Conservation (phyloP, 108 stramenopile species). For the Mediolabrus comicus region DNA sequence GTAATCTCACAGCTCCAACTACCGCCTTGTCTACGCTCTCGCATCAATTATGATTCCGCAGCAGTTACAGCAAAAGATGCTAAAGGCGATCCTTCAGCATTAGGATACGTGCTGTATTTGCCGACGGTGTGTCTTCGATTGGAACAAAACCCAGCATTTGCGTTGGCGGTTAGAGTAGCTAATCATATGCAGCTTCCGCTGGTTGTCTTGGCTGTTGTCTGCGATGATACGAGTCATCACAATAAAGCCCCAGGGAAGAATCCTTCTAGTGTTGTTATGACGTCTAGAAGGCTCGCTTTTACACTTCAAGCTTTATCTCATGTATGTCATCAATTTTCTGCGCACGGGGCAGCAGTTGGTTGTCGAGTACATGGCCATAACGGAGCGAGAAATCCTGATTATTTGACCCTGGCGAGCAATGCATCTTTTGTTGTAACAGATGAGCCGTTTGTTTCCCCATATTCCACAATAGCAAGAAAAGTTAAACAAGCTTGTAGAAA, state of each 20-base stretch:
- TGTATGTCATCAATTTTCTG: slow-evolving; percentile 32
- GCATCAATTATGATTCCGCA: neutral
- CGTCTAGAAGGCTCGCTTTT: slow-evolving; percentile 59
- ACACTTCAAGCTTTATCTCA: slow-evolving; percentile 52
- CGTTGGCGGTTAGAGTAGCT: slow-evolving; percentile 56
- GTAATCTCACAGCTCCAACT: neutral
- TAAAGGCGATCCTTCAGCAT: neutral
- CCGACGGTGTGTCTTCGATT: slow-evolving; percentile 59
- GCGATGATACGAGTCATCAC: slow-evolving; percentile 42
- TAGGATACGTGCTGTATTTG: slow-evolving; percentile 56
- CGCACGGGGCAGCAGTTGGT: slow-evolving; percentile 53
- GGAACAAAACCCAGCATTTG: slow-evolving; percentile 67
- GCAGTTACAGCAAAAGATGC: neutral
- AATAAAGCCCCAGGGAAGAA: neutral
- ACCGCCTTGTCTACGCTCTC: neutral
- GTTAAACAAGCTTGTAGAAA: slow-evolving; percentile 33
- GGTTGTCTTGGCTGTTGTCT: slow-evolving; percentile 44
- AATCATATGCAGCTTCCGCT: slow-evolving; percentile 45
- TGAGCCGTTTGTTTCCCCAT: slow-evolving; percentile 73
- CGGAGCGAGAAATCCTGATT: slow-evolving; percentile 49
- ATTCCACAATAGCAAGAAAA: slow-evolving; percentile 18
- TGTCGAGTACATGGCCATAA: slow-evolving; percentile 50
- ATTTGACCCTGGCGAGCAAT: slow-evolving; percentile 49
- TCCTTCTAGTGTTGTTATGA: slow-evolving; percentile 34
- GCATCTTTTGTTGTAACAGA: slow-evolving; percentile 54